Conservation (phyloP, 2,329 filamentous ascomycete genomes). For the Clathrospora elynae region DNA sequence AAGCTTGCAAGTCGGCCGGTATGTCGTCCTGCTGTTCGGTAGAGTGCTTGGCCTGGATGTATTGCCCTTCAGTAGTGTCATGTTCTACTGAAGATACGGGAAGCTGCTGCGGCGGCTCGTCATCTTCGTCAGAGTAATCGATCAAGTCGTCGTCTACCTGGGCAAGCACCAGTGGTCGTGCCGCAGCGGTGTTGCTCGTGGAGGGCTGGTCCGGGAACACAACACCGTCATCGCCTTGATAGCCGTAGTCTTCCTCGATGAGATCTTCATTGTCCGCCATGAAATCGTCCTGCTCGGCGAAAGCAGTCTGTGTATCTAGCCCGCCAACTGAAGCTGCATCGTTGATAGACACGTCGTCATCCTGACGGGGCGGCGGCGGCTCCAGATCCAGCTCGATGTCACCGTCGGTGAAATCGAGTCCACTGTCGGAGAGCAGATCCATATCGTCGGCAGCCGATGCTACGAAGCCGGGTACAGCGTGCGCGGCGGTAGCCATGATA, state of each 20-base stretch:
- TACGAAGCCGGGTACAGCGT: constrained; percentile 31
- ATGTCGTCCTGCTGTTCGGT: constrained; percentile 11
- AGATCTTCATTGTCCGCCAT: constrained; percentile 46
- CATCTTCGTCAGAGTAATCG: constrained; percentile 46
- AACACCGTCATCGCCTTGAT: constrained; percentile 16
- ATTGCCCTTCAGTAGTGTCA: constrained; percentile 1
- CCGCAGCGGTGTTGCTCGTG: background rate
- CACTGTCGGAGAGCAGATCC: constrained; percentile 60
- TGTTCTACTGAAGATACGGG: constrained; percentile 9
- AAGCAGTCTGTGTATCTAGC: constrained; percentile 20
- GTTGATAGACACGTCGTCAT: constrained; percentile 62
- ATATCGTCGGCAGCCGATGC: constrained; percentile 54
- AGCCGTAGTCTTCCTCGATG: constrained; percentile 35
- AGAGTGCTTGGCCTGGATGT: constrained; percentile 1
- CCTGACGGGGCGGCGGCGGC: constrained; percentile 24
- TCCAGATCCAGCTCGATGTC: constrained; percentile 65
- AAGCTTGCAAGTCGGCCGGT: constrained; percentile 15
- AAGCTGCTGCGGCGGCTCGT: too few relatives aligned
- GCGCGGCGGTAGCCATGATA: constrained; percentile 34
- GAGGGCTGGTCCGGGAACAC: constrained; percentile 12
- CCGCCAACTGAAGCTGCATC: constrained; percentile 51
- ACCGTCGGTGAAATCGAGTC: constrained; percentile 56
- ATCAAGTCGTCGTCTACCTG: constrained; percentile 38
- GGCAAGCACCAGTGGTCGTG: constrained; percentile 10
- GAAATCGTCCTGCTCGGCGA: constrained; percentile 41